Base-by-base conservation (phyloP, 352 stramenopile species). In the Globisporangium orthogonon region DNA sequence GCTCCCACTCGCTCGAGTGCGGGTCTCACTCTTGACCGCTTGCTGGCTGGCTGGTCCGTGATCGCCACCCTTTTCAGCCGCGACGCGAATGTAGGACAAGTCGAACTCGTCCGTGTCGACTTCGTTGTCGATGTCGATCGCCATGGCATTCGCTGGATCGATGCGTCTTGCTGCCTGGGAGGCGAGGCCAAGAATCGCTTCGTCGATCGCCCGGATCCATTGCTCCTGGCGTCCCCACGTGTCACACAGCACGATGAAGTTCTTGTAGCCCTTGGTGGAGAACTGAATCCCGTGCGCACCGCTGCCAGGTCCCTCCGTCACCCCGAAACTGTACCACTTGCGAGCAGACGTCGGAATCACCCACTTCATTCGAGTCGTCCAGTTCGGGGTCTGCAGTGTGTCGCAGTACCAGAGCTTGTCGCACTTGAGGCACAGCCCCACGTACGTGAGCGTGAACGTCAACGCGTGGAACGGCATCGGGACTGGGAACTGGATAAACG, bases 361-460 rank as follows among this genome's bases (percentile, higher is more conserved):
- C 85, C 85, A 94, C 63, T 94, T 94, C 85, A 94, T 93, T n/a
- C 85, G 82, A 35, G 70, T 92, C 35, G 77, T 63, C 85, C 85
- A 94, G 58, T 94, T 94, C 0, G 85, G 64, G 23, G 78, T 91
- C 55, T 89, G 74, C 33, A 94, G 60, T 7, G 85, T 92, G 50
- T 94, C 85, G 52, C 85, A 94, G 52, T 93, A 94, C 85, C 85
- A 94, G 1, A 94, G 63, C 57, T 94, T 93, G 66, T 91, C 85
- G 62, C 85, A 94, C 65, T 92, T 88, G 66, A 86, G 80, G 49
- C 85, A 94, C 13, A 94, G 57, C 10, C 85, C 85, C 44, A 94
- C 87, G 57, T 81, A 93, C 14, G 85, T 94, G 50, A 92, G 70
- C 18, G 85, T 91, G 48, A 92, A 94, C 44, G 85, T 94, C 23